Evolutionary conservation across 2,329 filamentous ascomycete genomes (phyloP), one percentile per base, ranked within the genome.

Genomic region (Trichoderma cornu-damae): DNA sequence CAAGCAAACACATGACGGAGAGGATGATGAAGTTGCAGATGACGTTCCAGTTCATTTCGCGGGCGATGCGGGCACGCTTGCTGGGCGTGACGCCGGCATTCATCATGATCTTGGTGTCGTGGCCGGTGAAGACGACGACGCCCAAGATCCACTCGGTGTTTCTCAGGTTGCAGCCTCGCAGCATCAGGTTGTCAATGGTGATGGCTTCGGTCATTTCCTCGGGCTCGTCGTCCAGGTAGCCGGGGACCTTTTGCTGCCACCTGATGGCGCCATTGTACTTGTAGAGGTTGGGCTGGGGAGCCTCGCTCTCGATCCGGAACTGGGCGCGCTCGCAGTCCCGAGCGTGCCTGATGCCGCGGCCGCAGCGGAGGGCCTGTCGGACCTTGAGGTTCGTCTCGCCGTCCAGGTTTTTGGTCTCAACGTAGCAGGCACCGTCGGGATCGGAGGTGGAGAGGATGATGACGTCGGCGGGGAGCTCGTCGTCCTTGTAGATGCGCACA

Each of bases 61-160:
- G 87, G 53, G 92, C 90, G 66, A 99, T 92, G 64, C 90, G 86
- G 35, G 94, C 85, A 61, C 93, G 88, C 77, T 99, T 99, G 70
- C 85, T 96, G 11, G 95, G 94, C 1, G 94, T 99, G 61, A 93
- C 87, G 60, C 94, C 94, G 26, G 94, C 89, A 70, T 99, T 99
- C 77, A 96, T 88, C 94, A 99, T 99, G 70, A 96, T 97, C 76
- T 97, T 99, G 32, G 93, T 96, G 70, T 99, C 93, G 68, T 92
- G 86, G 32, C 94, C 94, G 12, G 94, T 97, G 73, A 96, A 99
- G 16, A 96, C 79, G 49, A 97, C 93, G 3, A 99, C 82, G 53
- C 92, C 94, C 5, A 99, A 81, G 54, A 91, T 81, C 94, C 94
- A 99, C 68, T 97, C 92, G 0, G 94, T 99, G 71, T 97, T 99